Percentiles rank a stretch among this genome's conserved stretches.
These are phyloP conservation scores for Ustilago curta DNA, from an alignment of 1,284 basidiomycete species.

Conservation along the genomic window DNA sequence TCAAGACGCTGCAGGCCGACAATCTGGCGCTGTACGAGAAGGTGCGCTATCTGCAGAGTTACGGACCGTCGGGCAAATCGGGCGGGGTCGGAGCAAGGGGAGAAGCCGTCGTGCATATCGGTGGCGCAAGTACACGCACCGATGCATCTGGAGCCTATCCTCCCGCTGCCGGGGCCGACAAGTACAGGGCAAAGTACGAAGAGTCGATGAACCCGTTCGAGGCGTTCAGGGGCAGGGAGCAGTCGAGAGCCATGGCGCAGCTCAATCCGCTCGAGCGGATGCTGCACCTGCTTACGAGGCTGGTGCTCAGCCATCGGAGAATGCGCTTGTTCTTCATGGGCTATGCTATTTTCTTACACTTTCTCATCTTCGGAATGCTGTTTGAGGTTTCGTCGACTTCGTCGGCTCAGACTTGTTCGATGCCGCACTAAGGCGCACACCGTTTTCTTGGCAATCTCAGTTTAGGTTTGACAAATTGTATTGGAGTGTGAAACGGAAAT, in stretches of 20 bases:
- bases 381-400: constrained; percentile 52
- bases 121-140: constrained; percentile 13
- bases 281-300: constrained; percentile 84
- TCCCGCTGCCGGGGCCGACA: constrained; percentile 74
- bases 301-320: constrained; percentile 85
- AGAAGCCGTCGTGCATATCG: constrained; percentile 29
- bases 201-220: constrained; percentile 98
- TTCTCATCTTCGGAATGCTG: constrained; percentile 80
- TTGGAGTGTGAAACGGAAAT: background rate
- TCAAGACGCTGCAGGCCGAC: constrained; percentile 62
- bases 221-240: constrained; percentile 93
- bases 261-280: constrained; percentile 91
- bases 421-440: constrained; percentile 7
- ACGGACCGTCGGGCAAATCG: constrained; percentile 20
- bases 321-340: constrained; percentile 78
- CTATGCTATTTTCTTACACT: constrained; percentile 82
- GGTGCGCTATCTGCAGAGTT: constrained; percentile 63
- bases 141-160: constrained; percentile 38
- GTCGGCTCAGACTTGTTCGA: constrained; percentile 26
- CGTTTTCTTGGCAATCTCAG: background rate
- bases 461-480: background rate
- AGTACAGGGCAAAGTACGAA: constrained; percentile 89
- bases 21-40: constrained; percentile 67
- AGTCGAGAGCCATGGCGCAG: constrained; percentile 86
- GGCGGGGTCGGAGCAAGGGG: constrained; percentile 12